Percentiles rank a stretch among this genome's conserved stretches.
Evolutionary conservation across 805 yeast species (phyloP).

Genomic region (Maudiozyma turicensis): DNA sequence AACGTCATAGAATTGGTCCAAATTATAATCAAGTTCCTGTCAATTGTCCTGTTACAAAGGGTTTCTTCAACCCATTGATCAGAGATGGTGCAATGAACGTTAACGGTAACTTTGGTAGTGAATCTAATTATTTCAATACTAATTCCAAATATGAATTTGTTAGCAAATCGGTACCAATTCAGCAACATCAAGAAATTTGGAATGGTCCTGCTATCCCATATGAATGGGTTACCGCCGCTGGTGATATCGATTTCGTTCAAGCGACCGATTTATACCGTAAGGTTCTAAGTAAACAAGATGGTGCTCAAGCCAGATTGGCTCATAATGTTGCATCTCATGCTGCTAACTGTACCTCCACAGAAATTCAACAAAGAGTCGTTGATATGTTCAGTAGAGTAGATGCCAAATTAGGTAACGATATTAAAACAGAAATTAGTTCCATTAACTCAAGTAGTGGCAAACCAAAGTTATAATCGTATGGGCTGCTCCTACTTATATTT

Average conservation of each 20-base stretch:
- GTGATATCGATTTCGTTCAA: conserved; percentile 67
- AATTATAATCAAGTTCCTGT: conserved; percentile 84
- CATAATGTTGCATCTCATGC: conserved; percentile 77
- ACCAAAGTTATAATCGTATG: conserved; percentile 5
- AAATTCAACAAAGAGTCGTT: conserved; percentile 69
- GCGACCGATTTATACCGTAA: conserved; percentile 63
- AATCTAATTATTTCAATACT: conserved; percentile 64
- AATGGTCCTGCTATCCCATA: conserved; percentile 71
- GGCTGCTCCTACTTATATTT: too few species aligned
- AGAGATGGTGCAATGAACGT: conserved; percentile 76
- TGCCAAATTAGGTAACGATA: conserved; percentile 53
- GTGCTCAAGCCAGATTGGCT: conserved; percentile 76
- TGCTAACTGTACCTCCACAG: conserved; percentile 49
- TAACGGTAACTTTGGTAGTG: conserved; percentile 62
- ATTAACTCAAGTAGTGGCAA: background rate
- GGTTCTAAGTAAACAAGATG: conserved; percentile 65
- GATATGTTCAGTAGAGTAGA: conserved; percentile 69
- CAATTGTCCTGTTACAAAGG: conserved; percentile 63
- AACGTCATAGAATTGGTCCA: conserved; percentile 65
- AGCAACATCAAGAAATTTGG: conserved; percentile 72
- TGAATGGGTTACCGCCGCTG: conserved; percentile 66
- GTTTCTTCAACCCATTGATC: conserved; percentile 55
- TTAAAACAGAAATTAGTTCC: conserved; percentile 47
- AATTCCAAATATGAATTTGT: conserved; percentile 30
- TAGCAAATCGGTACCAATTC: conserved; percentile 30